Evolutionary conservation across 1,139 yeast genomes (phyloP).

Genomic region (Saccharomyces hybrid): DNA sequence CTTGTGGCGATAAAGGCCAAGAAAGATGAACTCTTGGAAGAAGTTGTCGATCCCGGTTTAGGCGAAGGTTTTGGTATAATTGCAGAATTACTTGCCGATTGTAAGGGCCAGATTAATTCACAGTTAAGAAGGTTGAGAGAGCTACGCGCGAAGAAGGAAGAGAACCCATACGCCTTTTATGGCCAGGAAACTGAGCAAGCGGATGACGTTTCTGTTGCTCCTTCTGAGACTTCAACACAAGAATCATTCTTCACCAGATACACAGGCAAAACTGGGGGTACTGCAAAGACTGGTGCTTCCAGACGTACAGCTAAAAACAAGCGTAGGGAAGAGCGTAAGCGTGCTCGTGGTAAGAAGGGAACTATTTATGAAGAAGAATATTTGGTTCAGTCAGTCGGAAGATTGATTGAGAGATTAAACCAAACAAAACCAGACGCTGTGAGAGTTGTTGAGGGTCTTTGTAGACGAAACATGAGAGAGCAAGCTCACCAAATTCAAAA

Average conservation of each 20-base stretch:
- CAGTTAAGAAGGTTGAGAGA: slow-evolving; percentile 82
- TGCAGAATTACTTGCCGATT: slow-evolving; percentile 87
- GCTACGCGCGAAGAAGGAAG: slow-evolving; percentile 69
- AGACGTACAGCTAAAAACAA: slow-evolving; percentile 85
- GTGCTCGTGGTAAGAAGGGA: slow-evolving; percentile 95
- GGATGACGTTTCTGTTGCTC: slow-evolving; percentile 91
- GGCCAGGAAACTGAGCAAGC: slow-evolving; percentile 72
- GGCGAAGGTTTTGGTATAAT: slow-evolving; percentile 83
- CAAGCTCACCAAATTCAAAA: slow-evolving; percentile 81
- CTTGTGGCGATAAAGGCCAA: slow-evolving; percentile 46
- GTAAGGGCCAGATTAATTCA: slow-evolving; percentile 74
- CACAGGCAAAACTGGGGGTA: slow-evolving; percentile 91
- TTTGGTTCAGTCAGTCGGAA: slow-evolving; percentile 76
- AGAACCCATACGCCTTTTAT: slow-evolving; percentile 80
- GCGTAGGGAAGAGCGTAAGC: slow-evolving; percentile 91
- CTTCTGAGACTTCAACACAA: slow-evolving; percentile 86
- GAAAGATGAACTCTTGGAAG: slow-evolving; percentile 43
- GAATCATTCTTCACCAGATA: slow-evolving; percentile 92
- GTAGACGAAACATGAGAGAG: slow-evolving; percentile 64
- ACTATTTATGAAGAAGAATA: slow-evolving; percentile 97
- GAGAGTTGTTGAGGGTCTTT: slow-evolving; percentile 63
- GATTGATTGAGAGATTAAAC: slow-evolving; percentile 75
- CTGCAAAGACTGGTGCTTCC: slow-evolving; percentile 94
- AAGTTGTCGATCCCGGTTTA: slow-evolving; percentile 62
- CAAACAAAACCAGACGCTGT: slow-evolving; percentile 70